Evolutionary conservation across 2,329 filamentous ascomycete species (phyloP), one percentile per base, ranked within the genome.

Genomic region (Sporothrix luriei): DNA sequence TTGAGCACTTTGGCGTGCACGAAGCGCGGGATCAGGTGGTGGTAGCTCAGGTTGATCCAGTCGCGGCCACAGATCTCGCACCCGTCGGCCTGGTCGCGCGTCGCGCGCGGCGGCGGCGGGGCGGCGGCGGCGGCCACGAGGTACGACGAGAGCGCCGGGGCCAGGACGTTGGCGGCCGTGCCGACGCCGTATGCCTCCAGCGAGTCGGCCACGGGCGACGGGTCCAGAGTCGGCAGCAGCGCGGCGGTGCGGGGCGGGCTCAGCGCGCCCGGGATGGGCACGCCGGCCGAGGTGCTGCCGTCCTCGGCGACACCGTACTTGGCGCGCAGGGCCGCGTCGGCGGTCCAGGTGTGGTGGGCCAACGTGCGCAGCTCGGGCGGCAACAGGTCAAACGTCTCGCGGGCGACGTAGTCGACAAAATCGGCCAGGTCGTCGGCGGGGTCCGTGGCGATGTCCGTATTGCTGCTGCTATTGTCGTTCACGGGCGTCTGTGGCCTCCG

Each of bases 21-120:
- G 55, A 86, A 85, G 52, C 88, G 85, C n/a, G 93, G 93, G 68
- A 97, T 93, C 55, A 97, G 81, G 80, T 96, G 93, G 76, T 97
- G 93, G 77, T 95, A 96, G 0, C 90, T 91, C 71, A 95, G 79
- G 10, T 88, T 87, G 26, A 95, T 87, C 87, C 91, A 93, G 72
- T 88, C 86, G 0, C 92, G 84, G 1, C 83, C 85, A 77, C 92
- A 96, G 29, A 96, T 85, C 80, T 97, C 93, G 78, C 93, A 97
- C 4, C 82, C 84, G 0, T 82, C 79, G 0, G 79, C 84, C 0
- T 80, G 75, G 4, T 79, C 76, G 29, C 86, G 84, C 1, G 89
- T 90, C 0, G 83, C 80, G 0, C 81, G 80, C 75, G 89, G 90
- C 9, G 87, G 82, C 0, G 90, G 90, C 0, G 92, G 91, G 0